Percentiles rank a stretch among this genome's conserved stretches.
Evolutionary conservation across 306 rosid species (phyloP).

Genomic region (Canavalia gladiata): DNA sequence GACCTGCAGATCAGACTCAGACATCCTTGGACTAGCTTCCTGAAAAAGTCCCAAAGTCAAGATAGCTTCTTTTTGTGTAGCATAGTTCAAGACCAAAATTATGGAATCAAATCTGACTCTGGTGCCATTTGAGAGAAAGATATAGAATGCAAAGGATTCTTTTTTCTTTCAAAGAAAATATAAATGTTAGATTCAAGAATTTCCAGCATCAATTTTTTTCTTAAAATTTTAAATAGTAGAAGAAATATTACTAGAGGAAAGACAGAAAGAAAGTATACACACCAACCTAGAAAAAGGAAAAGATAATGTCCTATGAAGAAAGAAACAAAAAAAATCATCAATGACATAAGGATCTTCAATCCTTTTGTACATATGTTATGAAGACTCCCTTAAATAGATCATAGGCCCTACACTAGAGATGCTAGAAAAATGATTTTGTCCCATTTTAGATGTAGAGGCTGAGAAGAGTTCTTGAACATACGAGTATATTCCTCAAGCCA

Average conservation of each 20-base stretch:
- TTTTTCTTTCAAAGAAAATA: background rate
- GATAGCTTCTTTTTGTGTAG: constrained; percentile 39
- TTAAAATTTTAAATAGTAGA: background rate
- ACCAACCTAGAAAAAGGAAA: background rate
- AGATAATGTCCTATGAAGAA: background rate
- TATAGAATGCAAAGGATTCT: constrained; percentile 15
- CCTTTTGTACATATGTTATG: constrained; percentile 3
- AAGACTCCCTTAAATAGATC: background rate
- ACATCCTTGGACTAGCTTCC: constrained; percentile 62
- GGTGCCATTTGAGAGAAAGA: constrained; percentile 4
- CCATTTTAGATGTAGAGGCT: constrained; percentile 6
- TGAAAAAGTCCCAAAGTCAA: constrained; percentile 53
- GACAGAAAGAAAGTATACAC: background rate
- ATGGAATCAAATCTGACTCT: constrained; percentile 12
- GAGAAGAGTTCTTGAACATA: background rate
- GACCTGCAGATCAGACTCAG: constrained; percentile 59
- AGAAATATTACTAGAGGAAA: background rate
- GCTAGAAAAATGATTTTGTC: constrained; percentile 7
- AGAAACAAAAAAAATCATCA: background rate
- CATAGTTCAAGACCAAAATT: constrained; percentile 30
- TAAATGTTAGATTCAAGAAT: background rate
- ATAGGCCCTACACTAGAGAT: background rate
- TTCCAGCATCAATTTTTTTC: background rate
- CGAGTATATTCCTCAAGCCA: constrained; percentile 1
- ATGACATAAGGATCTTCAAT: background rate